Conservation (phyloP, 371 early-diverging fungal species). For the Rhizopus arrhizus region DNA sequence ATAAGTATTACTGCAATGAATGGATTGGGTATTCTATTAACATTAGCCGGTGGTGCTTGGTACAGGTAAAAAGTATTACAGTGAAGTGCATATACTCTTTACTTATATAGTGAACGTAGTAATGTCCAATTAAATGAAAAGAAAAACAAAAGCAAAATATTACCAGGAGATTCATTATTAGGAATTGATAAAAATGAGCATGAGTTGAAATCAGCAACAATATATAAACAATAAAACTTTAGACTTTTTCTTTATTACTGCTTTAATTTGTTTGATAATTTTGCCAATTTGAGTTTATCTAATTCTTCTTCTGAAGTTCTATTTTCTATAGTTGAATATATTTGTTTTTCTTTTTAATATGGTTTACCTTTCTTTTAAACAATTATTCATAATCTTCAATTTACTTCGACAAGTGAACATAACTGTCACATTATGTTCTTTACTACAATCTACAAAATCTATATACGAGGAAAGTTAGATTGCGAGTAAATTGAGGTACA, state of each 20-base stretch:
- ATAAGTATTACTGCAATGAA: slow-evolving; percentile 68
- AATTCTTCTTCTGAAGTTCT: slow-evolving; percentile 62
- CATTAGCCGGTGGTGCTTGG: slow-evolving; percentile 76
- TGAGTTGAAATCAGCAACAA: slow-evolving; percentile 29
- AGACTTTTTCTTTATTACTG: slow-evolving; percentile 4
- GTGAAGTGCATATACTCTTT: too few species aligned
- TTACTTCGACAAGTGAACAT: slow-evolving; percentile 68
- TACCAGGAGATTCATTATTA: slow-evolving; percentile 28
- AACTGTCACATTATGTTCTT: slow-evolving; percentile 65
- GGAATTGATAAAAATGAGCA: slow-evolving; percentile 27
- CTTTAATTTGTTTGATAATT: slow-evolving; percentile 34
- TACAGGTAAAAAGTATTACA: slow-evolving; percentile 41
- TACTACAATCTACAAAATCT: slow-evolving; percentile 76
- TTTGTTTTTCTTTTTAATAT: slow-evolving; percentile 1
- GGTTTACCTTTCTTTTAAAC: slow-evolving; percentile 64
- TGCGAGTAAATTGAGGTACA: too few species aligned
- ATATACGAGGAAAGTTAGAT: neutral
- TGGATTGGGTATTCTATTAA: slow-evolving; percentile 75
- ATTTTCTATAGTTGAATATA: neutral
- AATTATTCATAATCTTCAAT: slow-evolving; percentile 70
- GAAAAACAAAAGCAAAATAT: slow-evolving; percentile 23
- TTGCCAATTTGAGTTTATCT: slow-evolving; percentile 58
- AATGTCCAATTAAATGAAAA: slow-evolving; percentile 28
- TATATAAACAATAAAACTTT: slow-evolving; percentile 3
- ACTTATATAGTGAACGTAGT: slow-evolving; percentile 8